Evolutionary conservation across 768 basidiomycete genomes (phyloP).

Genomic region (Coprinopsis cinerea): DNA sequence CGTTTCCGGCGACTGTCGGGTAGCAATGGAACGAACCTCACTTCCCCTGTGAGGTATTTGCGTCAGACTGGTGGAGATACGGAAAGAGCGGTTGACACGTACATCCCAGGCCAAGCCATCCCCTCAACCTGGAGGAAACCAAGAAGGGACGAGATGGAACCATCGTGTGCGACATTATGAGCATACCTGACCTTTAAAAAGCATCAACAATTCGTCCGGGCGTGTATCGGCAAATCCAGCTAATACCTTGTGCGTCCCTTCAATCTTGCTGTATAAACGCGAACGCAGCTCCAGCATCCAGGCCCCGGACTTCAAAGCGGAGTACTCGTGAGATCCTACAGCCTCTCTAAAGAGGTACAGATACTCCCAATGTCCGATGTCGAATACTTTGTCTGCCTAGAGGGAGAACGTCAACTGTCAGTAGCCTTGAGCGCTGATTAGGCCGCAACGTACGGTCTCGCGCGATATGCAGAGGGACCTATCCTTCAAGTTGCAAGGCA

Average conservation of each 20-base stretch:
- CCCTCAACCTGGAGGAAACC: conserved; percentile 42
- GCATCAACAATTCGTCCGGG: background rate
- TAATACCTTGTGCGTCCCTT: conserved; percentile 29
- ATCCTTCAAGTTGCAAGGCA: conserved; percentile 42
- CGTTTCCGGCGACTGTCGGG: too few species aligned
- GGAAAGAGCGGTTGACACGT: conserved; percentile 7
- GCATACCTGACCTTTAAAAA: conserved; percentile 30
- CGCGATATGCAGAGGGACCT: conserved; percentile 38
- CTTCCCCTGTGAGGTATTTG: conserved; percentile 30
- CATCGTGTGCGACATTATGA: conserved; percentile 47
- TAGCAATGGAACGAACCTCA: conserved; percentile 22
- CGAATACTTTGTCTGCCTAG: conserved; percentile 47
- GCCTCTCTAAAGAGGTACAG: conserved; percentile 45
- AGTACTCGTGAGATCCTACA: conserved; percentile 35
- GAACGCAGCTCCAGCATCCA: conserved; percentile 41
- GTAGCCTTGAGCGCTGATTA: background rate
- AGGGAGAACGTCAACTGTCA: background rate
- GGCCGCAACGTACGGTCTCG: conserved; percentile 26
- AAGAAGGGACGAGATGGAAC: conserved; percentile 42
- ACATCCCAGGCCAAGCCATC: conserved; percentile 56
- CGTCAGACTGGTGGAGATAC: background rate
- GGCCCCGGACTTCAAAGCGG: conserved; percentile 39
- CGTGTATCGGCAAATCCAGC: background rate
- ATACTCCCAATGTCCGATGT: conserved; percentile 59
- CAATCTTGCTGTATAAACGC: conserved; percentile 32